Base-by-base conservation (phyloP, 306 rosid genomes). In the Malus fusca region DNA sequence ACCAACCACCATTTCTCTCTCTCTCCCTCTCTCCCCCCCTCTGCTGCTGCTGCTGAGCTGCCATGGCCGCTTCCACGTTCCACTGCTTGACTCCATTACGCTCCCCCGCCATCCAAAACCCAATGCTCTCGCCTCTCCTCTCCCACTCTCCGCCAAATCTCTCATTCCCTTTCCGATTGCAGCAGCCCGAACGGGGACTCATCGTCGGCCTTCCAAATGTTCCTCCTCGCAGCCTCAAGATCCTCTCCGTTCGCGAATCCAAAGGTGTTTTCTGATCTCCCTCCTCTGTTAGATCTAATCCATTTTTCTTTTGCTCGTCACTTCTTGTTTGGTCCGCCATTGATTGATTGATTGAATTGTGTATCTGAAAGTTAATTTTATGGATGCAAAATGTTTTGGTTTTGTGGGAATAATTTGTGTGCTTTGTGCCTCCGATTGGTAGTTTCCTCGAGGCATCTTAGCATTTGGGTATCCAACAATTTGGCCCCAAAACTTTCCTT, bases 231-330 rank as follows among this genome's bases (percentile, higher is more conserved):
- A 8, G 56, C 14, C 68, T 85, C 84, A 73, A 80, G 80, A 68
- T 83, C 77, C 84, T 78, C 68, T 82, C 87, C 77, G 22, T 33
- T 44, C 86, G 78, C 55, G 70, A 88, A 43, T 62, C 83, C 40
- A 81, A 31, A 85, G 95, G 97, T 91, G 80, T 1, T 31, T 30
- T 28, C 42, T 6, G 18, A 26, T 68, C 72, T 13, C 30, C 6
- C 60, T 46, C 33, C 23, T 15, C 72, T 68, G 33, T 23, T 7
- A 72, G 76, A 72, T 72, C 76, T 37, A n/a, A 22, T 35, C 15
- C 18, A 22, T n/a, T 68, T 35, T 23, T 2, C 51, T n/a, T 33
- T 28, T n/a, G 11, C n/a, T 43, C 14, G 14, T 43, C 26, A n/a
- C 35, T 51, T 21, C 63, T 30, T 10, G 14, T 52, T 12, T 71